Conservation (phyloP, 2,329 filamentous ascomycete species). For the Teratosphaeria nubilosa region DNA sequence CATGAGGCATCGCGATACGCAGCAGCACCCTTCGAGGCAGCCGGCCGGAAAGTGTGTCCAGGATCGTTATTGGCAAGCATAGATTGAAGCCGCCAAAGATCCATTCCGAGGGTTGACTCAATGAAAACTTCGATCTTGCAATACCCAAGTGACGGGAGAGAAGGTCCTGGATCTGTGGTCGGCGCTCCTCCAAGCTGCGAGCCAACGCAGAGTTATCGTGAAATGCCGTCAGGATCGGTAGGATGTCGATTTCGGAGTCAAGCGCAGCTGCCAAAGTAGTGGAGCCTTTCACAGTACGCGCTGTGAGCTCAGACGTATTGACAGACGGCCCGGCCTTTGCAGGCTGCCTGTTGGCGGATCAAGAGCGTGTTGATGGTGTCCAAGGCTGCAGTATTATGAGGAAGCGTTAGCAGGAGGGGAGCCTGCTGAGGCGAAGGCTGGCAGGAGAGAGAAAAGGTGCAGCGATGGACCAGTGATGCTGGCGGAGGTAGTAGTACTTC, state of each 20-base stretch:
- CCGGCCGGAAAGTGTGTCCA: background rate
- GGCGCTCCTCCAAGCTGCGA: background rate
- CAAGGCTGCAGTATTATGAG: background rate
- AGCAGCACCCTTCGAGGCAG: constrained; percentile 1
- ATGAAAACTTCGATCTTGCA: background rate
- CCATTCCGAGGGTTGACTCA: background rate
- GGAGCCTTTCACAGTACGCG: background rate
- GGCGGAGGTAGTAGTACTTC: too few species aligned
- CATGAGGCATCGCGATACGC: constrained; percentile 6
- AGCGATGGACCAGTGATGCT: background rate
- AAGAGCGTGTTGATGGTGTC: background rate
- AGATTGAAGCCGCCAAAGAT: background rate
- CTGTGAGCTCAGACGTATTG: background rate
- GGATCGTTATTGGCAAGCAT: background rate
- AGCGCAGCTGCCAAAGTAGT: background rate
- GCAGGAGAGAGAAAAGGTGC: background rate
- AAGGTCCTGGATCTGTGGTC: background rate
- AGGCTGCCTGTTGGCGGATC: background rate
- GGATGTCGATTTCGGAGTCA: background rate
- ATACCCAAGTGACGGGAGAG: background rate
- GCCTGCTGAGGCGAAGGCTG: background rate
- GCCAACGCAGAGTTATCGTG: background rate
- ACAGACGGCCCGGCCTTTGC: background rate
- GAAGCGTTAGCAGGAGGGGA: background rate
- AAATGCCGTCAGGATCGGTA: background rate